A percentile compares a stretch with the other conserved stretches of the same genome.
Evolutionary conservation across 1,284 basidiomycete genomes (phyloP).

Genomic region (Gymnopus androsaceus): DNA sequence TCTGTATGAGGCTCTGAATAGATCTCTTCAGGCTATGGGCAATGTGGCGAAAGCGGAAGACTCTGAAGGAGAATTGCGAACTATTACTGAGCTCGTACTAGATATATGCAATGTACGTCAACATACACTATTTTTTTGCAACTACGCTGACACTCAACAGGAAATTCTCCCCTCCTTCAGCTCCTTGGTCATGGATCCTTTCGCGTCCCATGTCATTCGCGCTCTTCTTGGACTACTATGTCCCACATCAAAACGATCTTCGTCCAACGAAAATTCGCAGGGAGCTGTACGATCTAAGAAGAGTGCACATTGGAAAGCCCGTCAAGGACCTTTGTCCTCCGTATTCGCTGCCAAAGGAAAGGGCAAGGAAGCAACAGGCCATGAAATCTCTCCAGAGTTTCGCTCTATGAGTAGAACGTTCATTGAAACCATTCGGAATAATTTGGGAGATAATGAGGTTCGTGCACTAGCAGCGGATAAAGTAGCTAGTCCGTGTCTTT

Average conservation of each 20-base stretch:
- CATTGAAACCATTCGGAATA: constrained; percentile 53
- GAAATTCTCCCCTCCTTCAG: constrained; percentile 70
- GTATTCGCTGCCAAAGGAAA: constrained; percentile 54
- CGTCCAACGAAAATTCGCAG: constrained; percentile 36
- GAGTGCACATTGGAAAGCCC: constrained; percentile 74
- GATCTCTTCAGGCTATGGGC: constrained; percentile 54
- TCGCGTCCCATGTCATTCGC: constrained; percentile 86
- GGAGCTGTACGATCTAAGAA: constrained; percentile 70
- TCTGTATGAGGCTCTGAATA: not conserved
- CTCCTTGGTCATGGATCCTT: constrained; percentile 75
- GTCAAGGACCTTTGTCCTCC: constrained; percentile 74
- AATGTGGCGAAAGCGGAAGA: constrained; percentile 54
- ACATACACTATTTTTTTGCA: constrained; percentile 9
- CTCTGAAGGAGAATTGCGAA: constrained; percentile 68
- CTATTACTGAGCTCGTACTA: constrained; percentile 67
- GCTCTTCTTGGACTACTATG: constrained; percentile 76
- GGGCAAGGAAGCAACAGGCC: constrained; percentile 21
- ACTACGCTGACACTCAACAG: constrained; percentile 35
- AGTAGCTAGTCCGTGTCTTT: constrained; percentile 80
- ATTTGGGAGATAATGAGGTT: constrained; percentile 73
- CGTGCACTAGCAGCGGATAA: constrained; percentile 80
- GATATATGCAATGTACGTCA: constrained; percentile 65
- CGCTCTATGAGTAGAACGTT: constrained; percentile 50
- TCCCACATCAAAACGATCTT: constrained; percentile 44
- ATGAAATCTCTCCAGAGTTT: constrained; percentile 55